Conservation (phyloP, 2,329 filamentous ascomycete species). For the Colletotrichum sp. region DNA sequence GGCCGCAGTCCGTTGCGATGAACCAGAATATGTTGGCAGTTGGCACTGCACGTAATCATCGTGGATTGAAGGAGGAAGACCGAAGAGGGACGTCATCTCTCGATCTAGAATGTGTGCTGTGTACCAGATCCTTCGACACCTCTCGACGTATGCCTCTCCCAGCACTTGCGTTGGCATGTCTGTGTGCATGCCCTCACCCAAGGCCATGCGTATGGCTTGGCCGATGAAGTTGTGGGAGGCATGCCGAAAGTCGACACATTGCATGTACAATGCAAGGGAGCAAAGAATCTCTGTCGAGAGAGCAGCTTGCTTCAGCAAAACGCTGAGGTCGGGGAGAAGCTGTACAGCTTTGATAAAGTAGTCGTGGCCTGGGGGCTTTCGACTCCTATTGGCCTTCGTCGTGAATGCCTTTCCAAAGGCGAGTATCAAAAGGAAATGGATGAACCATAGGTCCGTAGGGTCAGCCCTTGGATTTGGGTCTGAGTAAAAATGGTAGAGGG, state of each 20-base stretch:
- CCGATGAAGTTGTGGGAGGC: slow-evolving; percentile 54
- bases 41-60: slow-evolving; percentile 56
- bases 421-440: slow-evolving; percentile 58
- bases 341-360: slow-evolving; percentile 50
- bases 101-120: slow-evolving; percentile 58
- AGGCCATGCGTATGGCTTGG: slow-evolving; percentile 54
- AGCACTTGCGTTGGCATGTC: slow-evolving; percentile 51
- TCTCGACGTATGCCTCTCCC: slow-evolving; percentile 43
- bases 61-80: slow-evolving; percentile 51
- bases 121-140: slow-evolving; percentile 58
- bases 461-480: slow-evolving; percentile 22
- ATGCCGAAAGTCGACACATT: slow-evolving; percentile 53
- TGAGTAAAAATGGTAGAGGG: slow-evolving; percentile 32
- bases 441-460: slow-evolving; percentile 47
- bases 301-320: slow-evolving; percentile 46
- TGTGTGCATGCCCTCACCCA: slow-evolving; percentile 57
- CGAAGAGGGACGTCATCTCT: slow-evolving; percentile 59
- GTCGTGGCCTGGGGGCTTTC: slow-evolving; percentile 50
- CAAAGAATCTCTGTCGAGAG: slow-evolving; percentile 54
- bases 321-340: slow-evolving; percentile 45
- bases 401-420: slow-evolving; percentile 62
- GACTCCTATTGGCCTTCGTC: slow-evolving; percentile 38
- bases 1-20: slow-evolving; percentile 27
- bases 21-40: slow-evolving; percentile 34
- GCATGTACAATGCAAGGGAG: slow-evolving; percentile 57